Conservation (phyloP, 2,329 filamentous ascomycete genomes). For the Mycogone perniciosa region DNA sequence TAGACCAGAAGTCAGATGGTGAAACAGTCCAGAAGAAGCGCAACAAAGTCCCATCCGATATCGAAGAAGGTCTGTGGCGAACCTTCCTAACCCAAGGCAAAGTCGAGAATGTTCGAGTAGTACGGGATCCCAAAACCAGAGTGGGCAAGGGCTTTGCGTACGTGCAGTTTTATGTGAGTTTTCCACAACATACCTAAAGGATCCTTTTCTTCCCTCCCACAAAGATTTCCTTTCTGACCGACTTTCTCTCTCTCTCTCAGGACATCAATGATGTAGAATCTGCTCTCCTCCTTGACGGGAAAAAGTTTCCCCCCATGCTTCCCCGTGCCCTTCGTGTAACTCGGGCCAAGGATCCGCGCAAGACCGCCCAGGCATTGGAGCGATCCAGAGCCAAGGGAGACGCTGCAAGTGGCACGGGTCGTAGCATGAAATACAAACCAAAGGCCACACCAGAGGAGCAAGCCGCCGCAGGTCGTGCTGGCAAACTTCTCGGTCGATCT, state of each 20-base stretch:
- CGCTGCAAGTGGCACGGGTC: constrained; percentile 31
- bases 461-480: constrained; percentile 65
- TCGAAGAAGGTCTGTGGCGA: constrained; percentile 89
- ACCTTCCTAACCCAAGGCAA: constrained; percentile 68
- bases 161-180: constrained; percentile 76
- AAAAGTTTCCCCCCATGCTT: constrained; percentile 92
- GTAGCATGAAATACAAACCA: constrained; percentile 54
- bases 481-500: constrained; percentile 66
- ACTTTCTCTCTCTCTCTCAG: constrained; percentile 26
- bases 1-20: constrained; percentile 58
- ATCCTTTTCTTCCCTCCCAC: neutral
- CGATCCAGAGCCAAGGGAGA: constrained; percentile 26
- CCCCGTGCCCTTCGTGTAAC: constrained; percentile 80
- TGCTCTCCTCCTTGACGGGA: constrained; percentile 81
- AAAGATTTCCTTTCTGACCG: neutral
- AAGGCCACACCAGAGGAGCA: constrained; percentile 65
- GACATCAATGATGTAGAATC: constrained; percentile 84
- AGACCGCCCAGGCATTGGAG: constrained; percentile 45
- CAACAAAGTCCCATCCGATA: constrained; percentile 69
- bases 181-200: neutral
- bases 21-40: constrained; percentile 66
- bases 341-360: constrained; percentile 70
- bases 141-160: constrained; percentile 97
- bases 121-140: constrained; percentile 81
- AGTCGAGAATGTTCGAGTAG: constrained; percentile 88